Evolutionary conservation across 2,329 filamentous ascomycete genomes (phyloP), one percentile per base, ranked within the genome.

Genomic region (Ustulina deusta): DNA sequence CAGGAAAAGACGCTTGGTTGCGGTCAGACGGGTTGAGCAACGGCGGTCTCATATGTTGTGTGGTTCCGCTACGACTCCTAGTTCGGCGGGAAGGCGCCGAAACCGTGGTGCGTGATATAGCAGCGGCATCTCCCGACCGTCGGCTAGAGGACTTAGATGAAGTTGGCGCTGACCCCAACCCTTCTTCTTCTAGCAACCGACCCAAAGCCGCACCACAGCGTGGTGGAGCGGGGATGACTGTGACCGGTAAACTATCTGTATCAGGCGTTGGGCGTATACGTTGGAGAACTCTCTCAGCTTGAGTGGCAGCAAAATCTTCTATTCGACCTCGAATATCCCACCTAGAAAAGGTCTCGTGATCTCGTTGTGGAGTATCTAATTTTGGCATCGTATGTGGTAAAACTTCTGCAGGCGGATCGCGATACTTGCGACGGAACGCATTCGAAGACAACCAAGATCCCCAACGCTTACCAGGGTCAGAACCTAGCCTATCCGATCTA

Each of bases 201-300:
- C 85, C 84, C 3, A 90, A 76, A 54, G 86, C 85, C 0, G 85
- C 83, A 5, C 87, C 87, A 65, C 83, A 81, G n/a, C 89, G 83
- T 40, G 84, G 83, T 20, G 89, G 89, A 0, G 89, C 87, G 2
- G 89, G 88, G 15, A 91, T 89, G 7, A 89, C 84, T 20, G 83
- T 87, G 1, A 88, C 83, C 1, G 88, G 87, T 20, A 90, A 78
- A 67, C 83, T 84, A 22, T 85, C 85, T 1, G 84, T 87, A 71
- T 87, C 84, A 0, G 84, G 82, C 0, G 83, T 84, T 10, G 87
- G 84, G 11, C 85, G 81, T 54, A 89, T 82, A 65, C 81, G 84
- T 62, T 90, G 88, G 10, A 87, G 81, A 6, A 90, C 76, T 74
- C 83, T 86, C 69, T 90, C 88, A 0, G 87, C 89, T 69, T 90